Percentiles rank a stretch among this genome's conserved stretches.
phyloP scores from a whole-genome alignment of 768 basidiomycete species.

The Butyriboletus loyo region DNA sequence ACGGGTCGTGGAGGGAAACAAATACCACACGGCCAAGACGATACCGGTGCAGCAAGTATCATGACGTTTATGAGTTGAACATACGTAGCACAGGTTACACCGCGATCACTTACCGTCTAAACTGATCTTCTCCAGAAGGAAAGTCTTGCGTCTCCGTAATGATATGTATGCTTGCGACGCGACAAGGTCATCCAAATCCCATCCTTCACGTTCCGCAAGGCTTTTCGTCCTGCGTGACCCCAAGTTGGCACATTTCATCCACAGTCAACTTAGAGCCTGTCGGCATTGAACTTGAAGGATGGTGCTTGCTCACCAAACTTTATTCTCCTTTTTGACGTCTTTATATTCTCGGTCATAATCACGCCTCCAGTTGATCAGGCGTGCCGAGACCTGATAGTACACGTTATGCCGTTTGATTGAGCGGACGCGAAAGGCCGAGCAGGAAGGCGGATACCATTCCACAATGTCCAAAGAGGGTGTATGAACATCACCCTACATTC shows the following conservation, averaged over 20 bases:
- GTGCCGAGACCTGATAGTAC: constrained; percentile 20
- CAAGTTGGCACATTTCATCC: not conserved
- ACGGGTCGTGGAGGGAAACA: not conserved
- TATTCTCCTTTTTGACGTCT: constrained; percentile 5
- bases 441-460: not conserved
- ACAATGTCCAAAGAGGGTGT: not conserved
- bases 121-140: constrained; percentile 38
- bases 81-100: not conserved
- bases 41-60: not conserved
- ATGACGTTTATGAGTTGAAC: not conserved
- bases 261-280: not conserved
- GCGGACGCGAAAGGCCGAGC: not conserved
- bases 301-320: constrained; percentile 12
- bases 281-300: not conserved
- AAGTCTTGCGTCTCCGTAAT: constrained; percentile 37
- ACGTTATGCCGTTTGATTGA: not conserved
- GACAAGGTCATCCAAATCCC: constrained; percentile 41
- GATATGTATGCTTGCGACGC: constrained; percentile 38
- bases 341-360: constrained; percentile 9
- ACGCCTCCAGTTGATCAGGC: constrained; percentile 28
- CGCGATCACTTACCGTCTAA: constrained; percentile 33
- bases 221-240: constrained; percentile 31
- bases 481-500: not conserved
- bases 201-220: constrained; percentile 41
- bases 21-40: not conserved